Conservation (phyloP, 2,329 filamentous ascomycete genomes). For the Orbilia brochopaga region DNA sequence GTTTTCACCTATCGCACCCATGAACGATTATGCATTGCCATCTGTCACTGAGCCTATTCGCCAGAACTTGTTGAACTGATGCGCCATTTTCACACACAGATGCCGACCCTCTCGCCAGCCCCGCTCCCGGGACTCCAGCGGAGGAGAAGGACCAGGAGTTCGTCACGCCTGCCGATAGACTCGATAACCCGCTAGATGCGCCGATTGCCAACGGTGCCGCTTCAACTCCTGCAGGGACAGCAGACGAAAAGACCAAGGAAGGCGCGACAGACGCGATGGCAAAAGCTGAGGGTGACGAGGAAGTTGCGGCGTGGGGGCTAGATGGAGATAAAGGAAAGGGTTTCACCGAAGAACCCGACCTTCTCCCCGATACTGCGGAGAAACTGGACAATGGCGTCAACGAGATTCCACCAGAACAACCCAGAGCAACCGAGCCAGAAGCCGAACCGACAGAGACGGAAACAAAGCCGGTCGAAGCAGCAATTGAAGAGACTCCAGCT, state of each 20-base stretch:
- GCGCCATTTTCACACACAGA: constrained; percentile 42
- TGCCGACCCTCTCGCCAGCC: constrained; percentile 36
- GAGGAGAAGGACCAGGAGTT: constrained; percentile 33
- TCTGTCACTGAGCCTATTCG: constrained; percentile 40
- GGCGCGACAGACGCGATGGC: constrained; percentile 29
- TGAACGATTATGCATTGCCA: constrained; percentile 45
- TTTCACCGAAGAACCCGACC: constrained; percentile 33
- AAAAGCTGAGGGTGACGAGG: constrained; percentile 46
- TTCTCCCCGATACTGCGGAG: constrained; percentile 32
- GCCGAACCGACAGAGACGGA: constrained; percentile 1
- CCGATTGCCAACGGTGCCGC: constrained; percentile 38
- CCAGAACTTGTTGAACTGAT: constrained; percentile 27
- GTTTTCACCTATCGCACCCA: constrained; percentile 18
- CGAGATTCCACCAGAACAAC: constrained; percentile 5
- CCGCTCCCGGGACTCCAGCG: constrained; percentile 34
- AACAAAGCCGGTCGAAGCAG: constrained; percentile 8
- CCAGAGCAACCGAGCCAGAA: constrained; percentile 8
- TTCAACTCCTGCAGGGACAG: constrained; percentile 19
- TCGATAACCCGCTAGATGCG: constrained; percentile 42
- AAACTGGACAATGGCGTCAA: constrained; percentile 34
- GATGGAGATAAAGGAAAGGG: constrained; percentile 38
- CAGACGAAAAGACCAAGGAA: constrained; percentile 24
- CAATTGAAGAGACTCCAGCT: constrained; percentile 12
- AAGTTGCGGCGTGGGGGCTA: constrained; percentile 34
- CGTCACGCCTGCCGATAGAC: constrained; percentile 44